phyloP scores from a whole-genome alignment of 257 asterid species.

The Orobanche coerulescens region DNA sequence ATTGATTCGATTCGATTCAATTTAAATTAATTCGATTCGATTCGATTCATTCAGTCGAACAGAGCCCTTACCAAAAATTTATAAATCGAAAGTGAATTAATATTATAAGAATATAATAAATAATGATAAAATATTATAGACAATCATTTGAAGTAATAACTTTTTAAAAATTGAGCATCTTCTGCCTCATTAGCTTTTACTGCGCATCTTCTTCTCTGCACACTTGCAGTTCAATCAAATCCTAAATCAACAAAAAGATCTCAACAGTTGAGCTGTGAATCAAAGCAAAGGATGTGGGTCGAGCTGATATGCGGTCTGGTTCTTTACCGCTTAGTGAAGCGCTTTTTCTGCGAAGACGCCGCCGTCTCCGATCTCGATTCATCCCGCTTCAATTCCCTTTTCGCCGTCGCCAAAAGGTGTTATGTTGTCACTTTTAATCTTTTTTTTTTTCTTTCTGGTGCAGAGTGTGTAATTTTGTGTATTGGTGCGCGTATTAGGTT shows the following conservation, averaged over 20 bases:
- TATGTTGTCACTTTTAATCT: not conserved
- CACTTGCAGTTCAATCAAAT: not conserved
- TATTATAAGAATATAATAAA: too few relatives aligned
- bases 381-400: conserved; percentile 44
- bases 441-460: not conserved
- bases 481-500: conserved; percentile 30
- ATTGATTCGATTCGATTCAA: too few relatives aligned
- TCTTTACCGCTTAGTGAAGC: conserved; percentile 37
- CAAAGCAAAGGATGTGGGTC: conserved; percentile 40
- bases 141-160: too few relatives aligned
- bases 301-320: conserved; percentile 55
- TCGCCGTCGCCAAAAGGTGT: conserved; percentile 52
- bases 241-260: not conserved
- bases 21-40: too few relatives aligned
- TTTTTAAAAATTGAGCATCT: too few relatives aligned
- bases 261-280: not conserved
- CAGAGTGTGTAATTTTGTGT: conserved; percentile 1
- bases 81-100: too few relatives aligned
- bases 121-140: too few relatives aligned
- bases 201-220: not conserved
- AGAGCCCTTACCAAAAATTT: too few relatives aligned
- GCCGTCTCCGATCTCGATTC: conserved; percentile 32
- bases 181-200: too few relatives aligned
- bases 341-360: conserved; percentile 43
- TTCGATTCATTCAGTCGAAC: too few relatives aligned